Base-by-base conservation (phyloP, 2,329 filamentous ascomycete species). In the Bipolaris sorokiniana region DNA sequence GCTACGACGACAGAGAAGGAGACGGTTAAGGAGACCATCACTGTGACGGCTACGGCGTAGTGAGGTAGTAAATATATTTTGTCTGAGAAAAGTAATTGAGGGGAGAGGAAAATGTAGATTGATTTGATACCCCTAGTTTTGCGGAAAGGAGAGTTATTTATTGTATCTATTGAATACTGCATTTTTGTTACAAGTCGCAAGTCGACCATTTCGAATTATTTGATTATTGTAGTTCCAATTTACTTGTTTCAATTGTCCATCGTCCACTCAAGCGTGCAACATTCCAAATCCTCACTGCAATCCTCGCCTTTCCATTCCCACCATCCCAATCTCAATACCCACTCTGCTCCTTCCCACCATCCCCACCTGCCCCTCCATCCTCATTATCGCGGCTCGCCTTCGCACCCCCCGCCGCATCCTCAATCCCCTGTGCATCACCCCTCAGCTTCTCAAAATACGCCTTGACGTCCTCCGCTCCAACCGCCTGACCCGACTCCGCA, bases 381-480 rank as follows among this genome's bases (percentile, higher is more conserved):
- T 23, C 45, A 16, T 66, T 68, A 26, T 72, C 67, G 9, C 63
- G 64, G 7, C 63, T 75, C 22, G 62, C 62, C 50, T 67, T 68
- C 3, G 72, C 73, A 3, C 63, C 68, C 5, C 66, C 73, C 52
- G 67, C 71, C 23, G 74, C 75, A 5, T 72, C 73, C 62, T 70
- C 64, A 26, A 92, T 91, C 0, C 82, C 90, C 66, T 90, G 81
- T 42, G 92, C 90, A 76, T 98, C 95, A 56, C 95, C 95, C 62
- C 95, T 85, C 66, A 99, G 78, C 79, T 95, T 94, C 49, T 94
- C 94, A 83, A 99, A 99, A 75, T 97, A 97, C 2, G 86, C 86
- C 77, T 97, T 99, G 77, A 99, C 95, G 77, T 98, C 93, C 72
- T 99, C 95, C 1, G 94, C 94, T 1, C 92, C 89, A 20, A 99